A percentile compares a stretch with the other conserved stretches of the same genome.
Conservation (phyloP, 2,329 filamentous ascomycete genomes). For the Neoarthrinium moseri region DNA sequence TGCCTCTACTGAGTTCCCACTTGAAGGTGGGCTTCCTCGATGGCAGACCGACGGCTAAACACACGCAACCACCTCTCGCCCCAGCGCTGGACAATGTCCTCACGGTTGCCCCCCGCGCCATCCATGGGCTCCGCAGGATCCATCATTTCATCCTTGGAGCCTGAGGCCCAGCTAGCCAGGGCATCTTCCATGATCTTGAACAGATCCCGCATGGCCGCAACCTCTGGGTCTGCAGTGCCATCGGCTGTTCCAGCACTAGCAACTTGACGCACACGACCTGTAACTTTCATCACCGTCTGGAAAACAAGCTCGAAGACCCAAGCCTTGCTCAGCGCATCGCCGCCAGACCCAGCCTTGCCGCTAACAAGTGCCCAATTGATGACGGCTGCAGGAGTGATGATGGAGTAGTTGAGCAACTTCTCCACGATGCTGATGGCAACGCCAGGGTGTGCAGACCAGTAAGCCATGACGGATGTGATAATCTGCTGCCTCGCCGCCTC, state of each 20-base stretch:
- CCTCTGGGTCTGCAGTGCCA: conserved; percentile 58
- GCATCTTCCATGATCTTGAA: conserved; percentile 81
- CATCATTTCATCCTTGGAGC: conserved; percentile 72
- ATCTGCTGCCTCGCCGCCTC: conserved; percentile 82
- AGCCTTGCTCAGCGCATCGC: conserved; percentile 66
- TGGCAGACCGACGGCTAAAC: conserved; percentile 76
- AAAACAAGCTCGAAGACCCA: conserved; percentile 89
- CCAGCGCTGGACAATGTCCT: conserved; percentile 73
- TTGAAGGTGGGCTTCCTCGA: conserved; percentile 66
- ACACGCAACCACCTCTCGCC: conserved; percentile 83
- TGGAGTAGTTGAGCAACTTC: conserved; percentile 96
- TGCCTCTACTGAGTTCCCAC: conserved; percentile 2
- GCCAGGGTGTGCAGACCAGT: conserved; percentile 91
- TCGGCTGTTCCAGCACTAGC: conserved; percentile 57
- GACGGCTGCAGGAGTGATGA: conserved; percentile 81
- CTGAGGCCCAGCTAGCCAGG: conserved; percentile 68
- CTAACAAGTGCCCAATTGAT: conserved; percentile 81
- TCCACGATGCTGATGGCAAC: conserved; percentile 91
- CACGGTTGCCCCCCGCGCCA: conserved; percentile 56
- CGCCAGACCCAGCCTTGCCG: conserved; percentile 52
- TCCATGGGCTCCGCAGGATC: conserved; percentile 52
- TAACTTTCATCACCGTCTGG: conserved; percentile 87
- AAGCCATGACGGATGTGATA: conserved; percentile 83
- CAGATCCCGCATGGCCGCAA: conserved; percentile 72
- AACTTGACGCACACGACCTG: conserved; percentile 80